phyloP scores from a whole-genome alignment of 2,329 filamentous ascomycete species.

The Paecilomyces sp. region DNA sequence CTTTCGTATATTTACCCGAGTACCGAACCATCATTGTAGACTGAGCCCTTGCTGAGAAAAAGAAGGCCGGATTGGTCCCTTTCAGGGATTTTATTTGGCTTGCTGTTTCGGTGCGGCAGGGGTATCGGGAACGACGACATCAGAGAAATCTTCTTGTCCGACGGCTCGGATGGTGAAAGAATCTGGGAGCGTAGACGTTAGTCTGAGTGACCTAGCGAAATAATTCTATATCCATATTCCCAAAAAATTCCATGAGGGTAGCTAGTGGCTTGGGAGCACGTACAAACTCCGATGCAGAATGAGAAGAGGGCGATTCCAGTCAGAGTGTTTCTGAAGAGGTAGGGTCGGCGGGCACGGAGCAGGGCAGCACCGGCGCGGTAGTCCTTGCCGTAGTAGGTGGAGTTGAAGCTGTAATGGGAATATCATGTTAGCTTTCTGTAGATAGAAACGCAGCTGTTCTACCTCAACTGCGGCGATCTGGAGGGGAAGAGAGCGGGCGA shows the following conservation, averaged over 20 bases:
- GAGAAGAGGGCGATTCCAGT: slow-evolving; percentile 69
- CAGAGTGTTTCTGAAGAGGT: slow-evolving; percentile 79
- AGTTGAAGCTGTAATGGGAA: slow-evolving; percentile 47
- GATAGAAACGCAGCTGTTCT: neutral
- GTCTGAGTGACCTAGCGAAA: neutral
- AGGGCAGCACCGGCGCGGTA: slow-evolving; percentile 82
- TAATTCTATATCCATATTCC: no score
- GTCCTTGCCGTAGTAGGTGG: slow-evolving; percentile 86
- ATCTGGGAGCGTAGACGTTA: slow-evolving; percentile 40
- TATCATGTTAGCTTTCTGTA: slow-evolving; percentile 1
- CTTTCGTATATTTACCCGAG: neutral
- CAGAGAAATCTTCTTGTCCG: slow-evolving; percentile 93
- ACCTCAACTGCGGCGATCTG: neutral
- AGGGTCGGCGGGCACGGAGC: slow-evolving; percentile 84
- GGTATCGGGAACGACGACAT: slow-evolving; percentile 79
- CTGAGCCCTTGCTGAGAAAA: neutral
- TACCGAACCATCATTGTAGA: neutral
- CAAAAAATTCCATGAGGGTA: no score
- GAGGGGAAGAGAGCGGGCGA: slow-evolving; percentile 1
- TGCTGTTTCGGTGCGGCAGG: slow-evolving; percentile 36
- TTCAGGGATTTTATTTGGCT: slow-evolving; percentile 16
- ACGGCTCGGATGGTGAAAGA: slow-evolving; percentile 72
- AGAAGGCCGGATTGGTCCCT: neutral
- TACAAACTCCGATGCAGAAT: slow-evolving; percentile 83
- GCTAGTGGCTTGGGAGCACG: slow-evolving; percentile 31